Conservation (phyloP, 306 rosid genomes). For the Chamaecrista fasciculata region DNA sequence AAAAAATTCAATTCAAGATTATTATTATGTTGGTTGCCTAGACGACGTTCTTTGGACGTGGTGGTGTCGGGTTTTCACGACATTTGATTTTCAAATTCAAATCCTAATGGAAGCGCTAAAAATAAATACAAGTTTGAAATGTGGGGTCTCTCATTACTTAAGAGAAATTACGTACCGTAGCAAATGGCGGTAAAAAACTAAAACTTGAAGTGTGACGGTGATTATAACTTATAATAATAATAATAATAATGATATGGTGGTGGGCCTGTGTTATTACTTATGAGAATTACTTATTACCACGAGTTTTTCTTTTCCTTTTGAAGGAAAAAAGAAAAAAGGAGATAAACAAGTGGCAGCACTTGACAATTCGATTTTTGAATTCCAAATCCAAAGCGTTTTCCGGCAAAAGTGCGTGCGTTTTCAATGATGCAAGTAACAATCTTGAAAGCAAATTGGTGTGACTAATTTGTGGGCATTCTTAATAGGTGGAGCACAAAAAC, state of each 20-base stretch:
- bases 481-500: neutral
- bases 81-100: slow-evolving; percentile 1
- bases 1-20: too few relatives aligned
- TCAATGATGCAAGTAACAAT: neutral
- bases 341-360: neutral
- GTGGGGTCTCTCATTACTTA: neutral
- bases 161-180: too few relatives aligned
- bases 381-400: neutral
- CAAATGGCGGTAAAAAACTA: too few relatives aligned
- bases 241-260: too few relatives aligned
- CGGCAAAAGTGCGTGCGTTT: neutral
- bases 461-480: neutral
- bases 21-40: too few relatives aligned
- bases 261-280: too few relatives aligned
- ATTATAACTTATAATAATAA: too few relatives aligned
- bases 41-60: too few relatives aligned
- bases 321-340: too few relatives aligned
- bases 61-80: neutral
- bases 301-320: too few relatives aligned
- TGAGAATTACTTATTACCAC: too few relatives aligned
- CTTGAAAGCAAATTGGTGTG: neutral
- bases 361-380: neutral
- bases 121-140: neutral
- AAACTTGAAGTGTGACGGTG: too few relatives aligned
- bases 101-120: neutral